A percentile compares a stretch with the other conserved stretches of the same genome.
Evolutionary conservation across 345 rosid species (phyloP).

Genomic region (Syzygium aqueum): DNA sequence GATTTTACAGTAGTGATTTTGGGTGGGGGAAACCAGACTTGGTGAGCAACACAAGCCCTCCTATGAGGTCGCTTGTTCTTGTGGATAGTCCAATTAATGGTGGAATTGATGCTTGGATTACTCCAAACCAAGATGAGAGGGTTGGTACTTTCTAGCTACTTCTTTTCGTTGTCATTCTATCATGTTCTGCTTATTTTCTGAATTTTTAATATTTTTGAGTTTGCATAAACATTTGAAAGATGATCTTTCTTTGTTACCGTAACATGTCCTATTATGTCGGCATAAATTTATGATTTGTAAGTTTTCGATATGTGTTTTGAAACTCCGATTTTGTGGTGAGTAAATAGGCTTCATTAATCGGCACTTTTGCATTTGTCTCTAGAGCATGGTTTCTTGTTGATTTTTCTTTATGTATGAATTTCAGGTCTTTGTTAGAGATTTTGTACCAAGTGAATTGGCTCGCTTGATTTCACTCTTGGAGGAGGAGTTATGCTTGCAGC

Average conservation of each 20-base stretch:
- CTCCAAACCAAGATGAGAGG: not conserved
- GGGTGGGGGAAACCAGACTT: not conserved
- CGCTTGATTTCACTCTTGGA: no score
- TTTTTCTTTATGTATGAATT: no score
- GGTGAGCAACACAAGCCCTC: not conserved
- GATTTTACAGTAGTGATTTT: not conserved
- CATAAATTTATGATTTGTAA: not conserved
- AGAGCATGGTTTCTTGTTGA: no score
- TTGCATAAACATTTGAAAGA: not conserved
- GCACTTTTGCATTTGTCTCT: no score
- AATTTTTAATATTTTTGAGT: not conserved
- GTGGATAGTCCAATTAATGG: not conserved
- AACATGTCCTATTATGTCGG: not conserved
- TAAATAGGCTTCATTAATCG: no score
- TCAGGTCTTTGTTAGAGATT: no score
- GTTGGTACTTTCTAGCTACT: not conserved
- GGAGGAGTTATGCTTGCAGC: no score
- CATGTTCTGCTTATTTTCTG: not conserved
- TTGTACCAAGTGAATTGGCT: no score
- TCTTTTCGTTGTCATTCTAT: not conserved
- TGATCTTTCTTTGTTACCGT: no score
- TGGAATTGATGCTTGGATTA: not conserved
- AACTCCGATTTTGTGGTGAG: no score
- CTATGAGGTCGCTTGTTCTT: not conserved
- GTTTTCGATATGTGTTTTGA: not conserved